Conservation (phyloP, 352 stramenopile species). For the Phytopythium cucurbitacearum region DNA sequence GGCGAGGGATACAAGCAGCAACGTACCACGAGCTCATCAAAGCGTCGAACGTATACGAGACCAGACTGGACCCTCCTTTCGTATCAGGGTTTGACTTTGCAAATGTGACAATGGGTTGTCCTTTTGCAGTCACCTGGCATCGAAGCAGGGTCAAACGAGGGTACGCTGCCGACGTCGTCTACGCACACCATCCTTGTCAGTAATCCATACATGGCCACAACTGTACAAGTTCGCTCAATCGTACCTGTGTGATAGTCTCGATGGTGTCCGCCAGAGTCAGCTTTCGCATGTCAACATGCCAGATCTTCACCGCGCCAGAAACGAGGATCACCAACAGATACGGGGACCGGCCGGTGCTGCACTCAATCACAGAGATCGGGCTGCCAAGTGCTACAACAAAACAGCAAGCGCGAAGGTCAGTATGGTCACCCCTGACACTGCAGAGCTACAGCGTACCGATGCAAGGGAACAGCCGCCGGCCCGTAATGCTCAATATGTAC, state of each 20-base stretch:
- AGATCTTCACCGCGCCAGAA: conserved; percentile 66
- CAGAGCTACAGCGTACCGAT: conserved; percentile 41
- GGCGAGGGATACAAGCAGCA: background rate
- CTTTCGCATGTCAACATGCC: conserved; percentile 49
- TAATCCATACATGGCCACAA: too few species aligned
- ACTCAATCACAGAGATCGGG: conserved; percentile 64
- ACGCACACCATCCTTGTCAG: conserved; percentile 1
- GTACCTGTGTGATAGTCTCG: conserved; percentile 54
- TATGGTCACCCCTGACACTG: background rate
- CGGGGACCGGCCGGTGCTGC: conserved; percentile 48
- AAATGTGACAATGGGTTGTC: conserved; percentile 82
- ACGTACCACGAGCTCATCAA: conserved; percentile 70
- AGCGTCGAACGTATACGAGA: conserved; percentile 79
- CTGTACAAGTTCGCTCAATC: conserved; percentile 1
- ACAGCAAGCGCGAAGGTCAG: conserved; percentile 1
- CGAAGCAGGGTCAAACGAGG: conserved; percentile 64
- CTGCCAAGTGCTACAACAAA: conserved; percentile 49
- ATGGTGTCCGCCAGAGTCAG: conserved; percentile 56
- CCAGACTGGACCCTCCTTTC: conserved; percentile 46
- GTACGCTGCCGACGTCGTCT: conserved; percentile 7
- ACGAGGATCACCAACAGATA: conserved; percentile 73
- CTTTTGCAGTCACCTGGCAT: conserved; percentile 61
- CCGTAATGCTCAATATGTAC: conserved; percentile 55
- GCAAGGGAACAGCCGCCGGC: conserved; percentile 71
- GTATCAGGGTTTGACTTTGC: conserved; percentile 50